These are phyloP conservation scores for Gelatoporia subvermispora DNA, from an alignment of 768 basidiomycete genomes.

Conservation along the genomic window DNA sequence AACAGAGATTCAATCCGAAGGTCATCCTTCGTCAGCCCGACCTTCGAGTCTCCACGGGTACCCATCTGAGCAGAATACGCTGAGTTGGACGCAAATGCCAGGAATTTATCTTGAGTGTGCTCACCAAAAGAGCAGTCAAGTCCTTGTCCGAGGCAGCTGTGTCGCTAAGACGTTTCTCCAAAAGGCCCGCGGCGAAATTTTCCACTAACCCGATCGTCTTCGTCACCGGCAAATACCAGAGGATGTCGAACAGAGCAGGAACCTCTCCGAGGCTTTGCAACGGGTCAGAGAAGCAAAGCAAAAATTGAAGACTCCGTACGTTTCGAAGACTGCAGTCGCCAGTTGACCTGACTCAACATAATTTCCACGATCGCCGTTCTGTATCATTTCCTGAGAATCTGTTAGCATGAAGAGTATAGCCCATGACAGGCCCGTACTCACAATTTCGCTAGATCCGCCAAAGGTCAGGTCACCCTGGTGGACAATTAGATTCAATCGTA, in stretches of 20 bases:
- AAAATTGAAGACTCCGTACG: constrained; percentile 11
- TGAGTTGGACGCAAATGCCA: no score
- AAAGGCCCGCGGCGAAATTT: constrained; percentile 9
- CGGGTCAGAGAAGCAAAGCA: not conserved
- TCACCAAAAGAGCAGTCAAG: constrained; percentile 14
- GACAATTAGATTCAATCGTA: not conserved
- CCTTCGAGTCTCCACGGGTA: constrained; percentile 5
- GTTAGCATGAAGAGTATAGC: no score
- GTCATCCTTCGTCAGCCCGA: constrained; percentile 8
- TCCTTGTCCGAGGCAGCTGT: constrained; percentile 5
- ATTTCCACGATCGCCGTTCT: constrained; percentile 19
- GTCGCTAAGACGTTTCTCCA: constrained; percentile 2
- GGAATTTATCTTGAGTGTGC: constrained; percentile 3
- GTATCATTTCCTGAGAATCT: constrained; percentile 15
- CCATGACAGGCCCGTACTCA: no score
- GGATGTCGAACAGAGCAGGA: constrained; percentile 27
- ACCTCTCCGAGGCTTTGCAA: constrained; percentile 24
- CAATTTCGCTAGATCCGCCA: constrained; percentile 7
- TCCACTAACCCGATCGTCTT: constrained; percentile 13
- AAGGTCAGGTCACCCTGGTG: constrained; percentile 8
- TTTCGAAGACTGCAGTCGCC: constrained; percentile 23
- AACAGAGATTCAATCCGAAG: constrained; percentile 17
- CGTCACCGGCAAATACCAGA: constrained; percentile 23
- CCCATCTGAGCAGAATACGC: not conserved
- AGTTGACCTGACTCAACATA: constrained; percentile 17